Conservation (phyloP, 23 red algal species). For the Gracilariopsis chorda region DNA sequence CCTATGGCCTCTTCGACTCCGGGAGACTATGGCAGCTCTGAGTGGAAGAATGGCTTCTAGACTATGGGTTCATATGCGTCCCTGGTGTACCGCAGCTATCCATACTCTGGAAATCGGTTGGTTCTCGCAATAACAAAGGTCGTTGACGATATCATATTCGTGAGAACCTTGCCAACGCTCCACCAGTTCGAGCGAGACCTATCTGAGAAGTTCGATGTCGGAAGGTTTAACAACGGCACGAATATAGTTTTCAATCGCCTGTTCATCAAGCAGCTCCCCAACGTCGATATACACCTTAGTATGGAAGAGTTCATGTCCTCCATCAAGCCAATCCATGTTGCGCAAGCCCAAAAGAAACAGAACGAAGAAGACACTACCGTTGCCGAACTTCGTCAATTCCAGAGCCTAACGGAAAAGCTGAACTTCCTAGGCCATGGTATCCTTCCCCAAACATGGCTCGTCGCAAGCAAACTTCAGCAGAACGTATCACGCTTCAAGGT, state of each 20-base stretch:
- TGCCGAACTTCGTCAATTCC: no score
- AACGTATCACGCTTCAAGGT: not conserved
- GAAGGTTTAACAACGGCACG: not conserved
- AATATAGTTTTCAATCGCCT: not conserved
- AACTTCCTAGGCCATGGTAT: constrained; percentile 12
- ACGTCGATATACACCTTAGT: no score
- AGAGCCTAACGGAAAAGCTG: no score
- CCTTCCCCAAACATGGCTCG: not conserved
- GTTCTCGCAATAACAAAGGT: constrained; percentile 19
- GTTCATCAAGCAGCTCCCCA: no score
- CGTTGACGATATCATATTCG: not conserved
- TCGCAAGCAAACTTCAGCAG: not conserved
- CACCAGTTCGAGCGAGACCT: not conserved
- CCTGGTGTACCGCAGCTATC: no score
- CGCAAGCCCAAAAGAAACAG: no score
- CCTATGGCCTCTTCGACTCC: not conserved
- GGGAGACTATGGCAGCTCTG: not conserved
- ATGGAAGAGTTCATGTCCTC: no score
- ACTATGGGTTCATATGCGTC: no score
- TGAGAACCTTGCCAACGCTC: not conserved
- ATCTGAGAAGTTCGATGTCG: not conserved
- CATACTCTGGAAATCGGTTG: no score
- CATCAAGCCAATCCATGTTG: no score
- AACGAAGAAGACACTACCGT: no score
- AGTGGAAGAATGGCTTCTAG: not conserved